These are phyloP conservation scores for Crinitomyces ghanaensis DNA, from an alignment of 805 yeast species.

Conservation along the genomic window DNA sequence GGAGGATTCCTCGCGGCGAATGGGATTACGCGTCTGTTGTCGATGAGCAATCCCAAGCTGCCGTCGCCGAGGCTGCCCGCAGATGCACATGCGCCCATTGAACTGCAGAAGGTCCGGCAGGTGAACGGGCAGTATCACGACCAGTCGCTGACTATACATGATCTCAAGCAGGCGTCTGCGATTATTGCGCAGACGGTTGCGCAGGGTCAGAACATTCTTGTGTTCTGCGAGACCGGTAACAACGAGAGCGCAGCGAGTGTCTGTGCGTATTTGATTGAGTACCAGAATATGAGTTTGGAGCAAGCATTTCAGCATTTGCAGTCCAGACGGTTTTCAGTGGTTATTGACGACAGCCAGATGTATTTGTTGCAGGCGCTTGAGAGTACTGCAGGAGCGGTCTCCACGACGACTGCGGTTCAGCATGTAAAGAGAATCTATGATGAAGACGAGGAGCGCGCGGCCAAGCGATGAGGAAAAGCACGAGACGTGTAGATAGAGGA, in stretches of 20 bases:
- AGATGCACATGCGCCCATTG: not conserved
- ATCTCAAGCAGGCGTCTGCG: slow-evolving; percentile 5
- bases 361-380: too few relatives aligned
- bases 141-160: not conserved
- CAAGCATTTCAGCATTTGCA: slow-evolving; percentile 24
- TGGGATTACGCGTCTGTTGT: slow-evolving; percentile 24
- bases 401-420: too few relatives aligned
- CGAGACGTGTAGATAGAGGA: too few relatives aligned
- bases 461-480: too few relatives aligned
- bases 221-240: slow-evolving; percentile 27
- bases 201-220: slow-evolving; percentile 9
- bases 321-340: slow-evolving; percentile 21
- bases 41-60: not conserved
- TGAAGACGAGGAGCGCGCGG: too few relatives aligned
- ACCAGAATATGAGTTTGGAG: slow-evolving; percentile 11
- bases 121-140: not conserved
- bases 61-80: not conserved
- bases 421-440: too few relatives aligned
- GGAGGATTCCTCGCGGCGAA: slow-evolving; percentile 27
- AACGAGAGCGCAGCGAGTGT: slow-evolving; percentile 23
- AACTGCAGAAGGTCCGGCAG: not conserved
- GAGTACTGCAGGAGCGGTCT: too few relatives aligned
- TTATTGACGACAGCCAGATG: too few relatives aligned
- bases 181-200: slow-evolving; percentile 2
- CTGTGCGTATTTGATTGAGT: slow-evolving; percentile 21